Evolutionary conservation across 176 grass and related monocot genomes (phyloP), one percentile per base, ranked within the genome.

Genomic region (Hsuehochloa calcarea): DNA sequence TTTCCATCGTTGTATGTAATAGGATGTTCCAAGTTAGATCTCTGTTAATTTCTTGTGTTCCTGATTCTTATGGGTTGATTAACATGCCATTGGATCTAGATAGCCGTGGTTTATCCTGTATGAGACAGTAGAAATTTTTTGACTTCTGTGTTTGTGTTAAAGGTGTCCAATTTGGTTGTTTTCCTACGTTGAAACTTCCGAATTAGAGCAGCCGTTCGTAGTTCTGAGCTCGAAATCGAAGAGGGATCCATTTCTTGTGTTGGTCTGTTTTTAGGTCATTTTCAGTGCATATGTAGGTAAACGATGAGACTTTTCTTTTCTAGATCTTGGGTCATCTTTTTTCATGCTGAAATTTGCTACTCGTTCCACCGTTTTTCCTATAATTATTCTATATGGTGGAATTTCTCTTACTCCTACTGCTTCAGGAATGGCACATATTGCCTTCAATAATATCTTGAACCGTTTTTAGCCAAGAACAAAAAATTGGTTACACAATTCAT

Each of bases 291-390:
- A 71, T 71, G 2, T 22, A 19, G 4, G 70, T 10, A 75, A 40
- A 58, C 23, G 40, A 45, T 54, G 1, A n/a, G 58, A 8, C 17
- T 38, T 80, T 65, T 85, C 12, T 80, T 39, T 0, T 54, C 72
- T 72, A 55, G 19, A 90, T 72, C 78, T 65, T 25, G 10, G 19
- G n/a, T 44, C 65, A 72, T 90, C 14, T 5, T 82, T 78, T 82
- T 41, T 49, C 14, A 39, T 29, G 6, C 62, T 45, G 56, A 65
- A 84, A 51, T 15, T 11, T 27, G 23, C 23, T 26, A 13, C 25
- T 27, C n/a, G 59, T 62, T 62, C 23, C 10, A 27, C 59, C 4
- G 4, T 62, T 76, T 40, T 76, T n/a, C 54, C 47, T 55, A 23
- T 55, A 67, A 47, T 55, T 56, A 15, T 65, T 52, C 31, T 66